These are phyloP conservation scores for Tympanopsis confertula DNA, from an alignment of 2,329 filamentous ascomycete genomes.

Conservation along the genomic window DNA sequence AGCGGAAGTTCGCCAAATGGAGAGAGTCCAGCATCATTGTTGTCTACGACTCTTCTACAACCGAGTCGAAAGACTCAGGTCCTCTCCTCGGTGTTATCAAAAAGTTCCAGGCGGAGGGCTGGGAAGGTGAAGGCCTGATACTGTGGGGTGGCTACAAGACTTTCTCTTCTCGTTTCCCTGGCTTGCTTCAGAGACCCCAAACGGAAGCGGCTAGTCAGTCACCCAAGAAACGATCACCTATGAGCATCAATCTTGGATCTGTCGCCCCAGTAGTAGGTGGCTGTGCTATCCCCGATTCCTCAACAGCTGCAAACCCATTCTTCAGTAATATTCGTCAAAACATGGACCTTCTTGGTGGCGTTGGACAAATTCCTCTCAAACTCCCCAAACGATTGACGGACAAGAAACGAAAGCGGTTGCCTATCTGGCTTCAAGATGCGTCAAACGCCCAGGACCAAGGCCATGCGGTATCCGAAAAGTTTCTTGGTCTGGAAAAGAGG, in stretches of 20 bases:
- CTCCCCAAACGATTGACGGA: conserved; percentile 35
- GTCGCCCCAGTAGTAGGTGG: conserved; percentile 48
- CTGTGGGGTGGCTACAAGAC: conserved; percentile 46
- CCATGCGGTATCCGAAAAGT: conserved; percentile 43
- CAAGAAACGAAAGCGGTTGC: conserved; percentile 31
- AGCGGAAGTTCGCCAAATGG: conserved; percentile 43
- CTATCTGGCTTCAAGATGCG: conserved; percentile 43
- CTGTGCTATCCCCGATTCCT: conserved; percentile 41
- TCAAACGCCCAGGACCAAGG: conserved; percentile 39
- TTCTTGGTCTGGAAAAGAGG: conserved; percentile 45
- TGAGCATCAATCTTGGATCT: conserved; percentile 27
- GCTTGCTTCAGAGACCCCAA: conserved; percentile 22
- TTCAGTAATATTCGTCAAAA: conserved; percentile 58
- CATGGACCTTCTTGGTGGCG: conserved; percentile 54
- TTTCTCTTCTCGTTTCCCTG: conserved; percentile 38
- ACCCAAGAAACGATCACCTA: conserved; percentile 19
- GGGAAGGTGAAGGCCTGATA: conserved; percentile 41
- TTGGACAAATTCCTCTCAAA: conserved; percentile 51
- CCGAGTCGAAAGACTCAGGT: conserved; percentile 42
- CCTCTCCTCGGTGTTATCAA: conserved; percentile 48
- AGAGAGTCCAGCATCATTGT: conserved; percentile 43
- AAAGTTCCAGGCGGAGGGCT: conserved; percentile 50
- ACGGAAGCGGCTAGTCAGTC: conserved; percentile 6
- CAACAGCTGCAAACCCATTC: conserved; percentile 48
- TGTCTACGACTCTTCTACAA: conserved; percentile 46